Percentiles rank a stretch among this genome's conserved stretches.
These are phyloP conservation scores for Trichoderma asperellum DNA, from an alignment of 2,329 filamentous ascomycete species.

Conservation along the genomic window DNA sequence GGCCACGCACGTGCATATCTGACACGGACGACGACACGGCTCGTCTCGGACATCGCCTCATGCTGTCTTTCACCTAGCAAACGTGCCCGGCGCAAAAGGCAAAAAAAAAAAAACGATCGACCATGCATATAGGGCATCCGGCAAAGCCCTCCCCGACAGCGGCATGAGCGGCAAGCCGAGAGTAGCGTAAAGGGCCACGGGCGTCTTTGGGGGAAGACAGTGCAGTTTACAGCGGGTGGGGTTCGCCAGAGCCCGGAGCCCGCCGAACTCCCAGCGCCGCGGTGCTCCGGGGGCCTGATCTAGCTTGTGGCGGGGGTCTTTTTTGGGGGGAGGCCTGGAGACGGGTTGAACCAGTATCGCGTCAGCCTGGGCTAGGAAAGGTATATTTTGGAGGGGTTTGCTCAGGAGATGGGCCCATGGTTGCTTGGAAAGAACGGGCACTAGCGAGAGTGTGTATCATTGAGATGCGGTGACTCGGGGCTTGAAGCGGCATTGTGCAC, in stretches of 20 bases:
- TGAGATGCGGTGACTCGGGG: neutral
- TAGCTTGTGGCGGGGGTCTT: neutral
- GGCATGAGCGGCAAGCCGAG: conserved; percentile 23
- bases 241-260: conserved; percentile 33
- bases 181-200: neutral
- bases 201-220: neutral
- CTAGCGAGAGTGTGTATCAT: neutral
- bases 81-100: neutral
- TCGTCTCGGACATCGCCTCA: conserved; percentile 24
- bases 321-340: neutral
- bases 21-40: neutral
- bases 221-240: conserved; percentile 2
- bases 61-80: neutral
- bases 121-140: neutral
- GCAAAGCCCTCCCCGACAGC: conserved; percentile 13
- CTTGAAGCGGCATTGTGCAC: neutral
- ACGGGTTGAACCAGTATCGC: neutral
- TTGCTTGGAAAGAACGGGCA: neutral
- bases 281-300: conserved; percentile 24
- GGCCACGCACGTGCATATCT: conserved; percentile 1
- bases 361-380: neutral
- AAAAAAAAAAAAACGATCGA: neutral
- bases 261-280: conserved; percentile 37
- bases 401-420: conserved; percentile 8
- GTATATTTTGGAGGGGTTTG: neutral